A percentile compares a stretch with the other conserved stretches of the same genome.
These are phyloP conservation scores for Cyclanthera cordifolia DNA, from an alignment of 306 rosid genomes.

Conservation along the genomic window DNA sequence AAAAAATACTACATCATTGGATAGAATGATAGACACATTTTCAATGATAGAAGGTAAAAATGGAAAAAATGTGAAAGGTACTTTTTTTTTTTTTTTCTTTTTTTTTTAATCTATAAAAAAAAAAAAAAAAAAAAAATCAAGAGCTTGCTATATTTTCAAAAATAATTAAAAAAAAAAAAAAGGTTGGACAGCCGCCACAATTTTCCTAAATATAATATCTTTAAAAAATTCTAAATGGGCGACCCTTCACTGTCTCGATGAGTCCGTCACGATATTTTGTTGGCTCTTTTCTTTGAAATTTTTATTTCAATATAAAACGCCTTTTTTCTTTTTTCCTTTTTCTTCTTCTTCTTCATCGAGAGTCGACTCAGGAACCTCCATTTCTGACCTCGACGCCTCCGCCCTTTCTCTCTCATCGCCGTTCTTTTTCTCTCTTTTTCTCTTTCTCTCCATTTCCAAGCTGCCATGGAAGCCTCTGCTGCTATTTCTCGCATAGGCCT, in stretches of 20 bases:
- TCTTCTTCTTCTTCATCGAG: not conserved
- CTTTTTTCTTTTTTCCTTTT: not conserved
- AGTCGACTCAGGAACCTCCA: not conserved
- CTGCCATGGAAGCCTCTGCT: constrained; percentile 45
- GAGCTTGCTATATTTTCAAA: too few relatives aligned
- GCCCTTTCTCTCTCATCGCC: not conserved
- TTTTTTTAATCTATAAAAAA: too few relatives aligned
- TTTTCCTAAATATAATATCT: too few relatives aligned
- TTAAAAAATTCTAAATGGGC: not conserved
- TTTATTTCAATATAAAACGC: not conserved
- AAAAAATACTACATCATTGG: too few relatives aligned
- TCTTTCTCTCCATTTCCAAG: not conserved
- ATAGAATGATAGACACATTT: too few relatives aligned
- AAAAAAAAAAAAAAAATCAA: too few relatives aligned
- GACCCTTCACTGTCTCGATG: constrained; percentile 74
- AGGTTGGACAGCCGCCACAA: too few relatives aligned
- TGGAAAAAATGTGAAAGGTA: too few relatives aligned
- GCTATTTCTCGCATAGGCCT: constrained; percentile 82
- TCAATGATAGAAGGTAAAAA: too few relatives aligned
- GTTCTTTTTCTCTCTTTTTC: not conserved
- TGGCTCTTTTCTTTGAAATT: not conserved
- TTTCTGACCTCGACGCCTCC: constrained; percentile 7
- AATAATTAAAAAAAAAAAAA: too few relatives aligned
- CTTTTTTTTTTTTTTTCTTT: too few relatives aligned
- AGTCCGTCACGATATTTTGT: constrained; percentile 46